Evolutionary conservation across 2,329 filamentous ascomycete species (phyloP).

Genomic region (Fusarium nygamai): DNA sequence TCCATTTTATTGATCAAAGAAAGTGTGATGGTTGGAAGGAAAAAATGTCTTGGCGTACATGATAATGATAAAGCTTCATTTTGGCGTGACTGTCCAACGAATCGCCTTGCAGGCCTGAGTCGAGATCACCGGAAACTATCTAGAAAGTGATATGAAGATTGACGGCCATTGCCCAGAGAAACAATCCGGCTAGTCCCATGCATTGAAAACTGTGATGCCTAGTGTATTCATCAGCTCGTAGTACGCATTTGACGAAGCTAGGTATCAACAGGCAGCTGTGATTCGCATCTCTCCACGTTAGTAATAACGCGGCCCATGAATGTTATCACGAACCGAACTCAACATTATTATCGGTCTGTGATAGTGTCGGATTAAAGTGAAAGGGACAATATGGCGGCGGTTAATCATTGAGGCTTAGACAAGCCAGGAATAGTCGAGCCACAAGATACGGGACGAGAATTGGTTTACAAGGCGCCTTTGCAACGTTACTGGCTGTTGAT

Average conservation of each 20-base stretch:
- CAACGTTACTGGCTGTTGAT: conserved; percentile 36
- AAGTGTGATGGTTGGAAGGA: background rate
- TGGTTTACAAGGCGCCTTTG: conserved; percentile 26
- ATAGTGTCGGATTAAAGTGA: background rate
- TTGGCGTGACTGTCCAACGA: conserved; percentile 3
- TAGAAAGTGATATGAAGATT: background rate
- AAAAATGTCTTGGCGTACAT: conserved; percentile 1
- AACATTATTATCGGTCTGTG: background rate
- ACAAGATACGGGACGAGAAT: conserved; percentile 19
- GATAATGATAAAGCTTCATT: conserved; percentile 11
- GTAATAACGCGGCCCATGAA: conserved; percentile 10
- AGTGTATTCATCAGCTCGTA: conserved; percentile 19
- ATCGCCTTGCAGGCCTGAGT: background rate
- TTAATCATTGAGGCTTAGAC: conserved; percentile 34
- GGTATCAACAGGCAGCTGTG: conserved; percentile 16
- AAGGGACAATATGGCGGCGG: conserved; percentile 19
- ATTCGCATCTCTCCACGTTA: conserved; percentile 13
- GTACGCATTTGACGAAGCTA: background rate
- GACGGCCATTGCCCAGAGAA: background rate
- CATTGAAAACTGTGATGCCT: conserved; percentile 16
- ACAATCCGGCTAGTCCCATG: background rate
- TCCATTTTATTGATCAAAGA: background rate
- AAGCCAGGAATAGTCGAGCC: conserved; percentile 34
- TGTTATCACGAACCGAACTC: background rate
- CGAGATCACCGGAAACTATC: background rate